Percentiles rank a stretch among this genome's conserved stretches.
phyloP scores from a whole-genome alignment of 306 rosid genomes.

The cucumber (Cucumis sativus) region DNA sequence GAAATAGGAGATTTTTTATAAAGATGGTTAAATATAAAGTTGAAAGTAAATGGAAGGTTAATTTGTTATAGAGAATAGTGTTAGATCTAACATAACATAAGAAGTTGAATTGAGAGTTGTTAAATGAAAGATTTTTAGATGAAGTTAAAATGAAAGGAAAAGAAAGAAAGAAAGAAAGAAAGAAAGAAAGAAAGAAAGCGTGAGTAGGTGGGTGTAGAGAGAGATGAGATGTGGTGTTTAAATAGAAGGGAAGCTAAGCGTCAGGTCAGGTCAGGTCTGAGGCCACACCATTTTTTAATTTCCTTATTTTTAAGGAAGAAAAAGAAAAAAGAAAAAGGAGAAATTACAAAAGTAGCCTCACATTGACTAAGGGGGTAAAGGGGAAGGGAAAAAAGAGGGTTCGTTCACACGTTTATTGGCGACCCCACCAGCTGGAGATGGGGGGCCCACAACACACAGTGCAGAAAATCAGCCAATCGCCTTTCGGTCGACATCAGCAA shows the following conservation, averaged over 20 bases:
- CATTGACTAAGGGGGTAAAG: neutral
- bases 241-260: neutral
- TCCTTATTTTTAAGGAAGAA: neutral
- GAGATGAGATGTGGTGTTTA: neutral
- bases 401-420: constrained; percentile 2
- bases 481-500: constrained; percentile 11
- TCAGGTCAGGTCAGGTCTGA: neutral
- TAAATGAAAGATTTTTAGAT: no score
- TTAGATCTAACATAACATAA: no score
- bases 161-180: neutral
- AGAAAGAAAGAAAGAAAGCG: neutral
- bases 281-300: neutral
- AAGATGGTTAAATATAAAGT: no score
- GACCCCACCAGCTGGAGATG: neutral
- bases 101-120: no score
- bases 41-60: no score
- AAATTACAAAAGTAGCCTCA: neutral
- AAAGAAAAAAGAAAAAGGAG: neutral
- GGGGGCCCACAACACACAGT: neutral
- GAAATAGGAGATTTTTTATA: no score
- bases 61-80: no score
- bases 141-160: no score
- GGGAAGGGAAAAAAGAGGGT: neutral
- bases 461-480: constrained; percentile 8
- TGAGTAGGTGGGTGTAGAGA: neutral